Percentiles rank a stretch among this genome's conserved stretches.
phyloP scores from a whole-genome alignment of 139 green algal species.

The Haematococcus lacustris region DNA sequence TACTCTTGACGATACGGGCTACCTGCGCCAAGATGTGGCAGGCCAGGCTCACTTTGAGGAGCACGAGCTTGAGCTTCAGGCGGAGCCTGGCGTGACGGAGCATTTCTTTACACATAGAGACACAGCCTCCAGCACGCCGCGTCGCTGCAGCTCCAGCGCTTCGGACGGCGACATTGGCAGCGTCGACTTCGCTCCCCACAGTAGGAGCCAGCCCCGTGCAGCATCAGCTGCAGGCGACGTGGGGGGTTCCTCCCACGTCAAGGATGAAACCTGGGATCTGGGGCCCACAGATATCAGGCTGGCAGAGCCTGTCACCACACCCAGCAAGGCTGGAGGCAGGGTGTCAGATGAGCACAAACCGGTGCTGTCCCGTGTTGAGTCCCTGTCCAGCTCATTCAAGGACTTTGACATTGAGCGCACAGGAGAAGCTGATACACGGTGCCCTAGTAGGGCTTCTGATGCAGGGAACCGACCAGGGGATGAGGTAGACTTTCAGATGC shows the following conservation, averaged over 20 bases:
- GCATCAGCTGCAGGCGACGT: no score
- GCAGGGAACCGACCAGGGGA: no score
- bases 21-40: conserved; percentile 35
- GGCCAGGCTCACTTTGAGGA: conserved; percentile 47
- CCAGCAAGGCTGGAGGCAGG: conserved; percentile 25
- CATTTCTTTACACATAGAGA: background rate
- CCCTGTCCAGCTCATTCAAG: conserved; percentile 46
- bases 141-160: background rate
- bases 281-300: conserved; percentile 43
- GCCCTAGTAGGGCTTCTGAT: no score
- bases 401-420: conserved; percentile 38
- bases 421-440: background rate
- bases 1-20: conserved; percentile 62
- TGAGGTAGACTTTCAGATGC: no score
- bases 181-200: no score
- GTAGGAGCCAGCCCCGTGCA: no score
- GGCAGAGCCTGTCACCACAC: conserved; percentile 42
- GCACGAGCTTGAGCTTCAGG: conserved; percentile 38
- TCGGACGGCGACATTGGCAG: background rate
- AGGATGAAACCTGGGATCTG: conserved; percentile 28
- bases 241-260: background rate
- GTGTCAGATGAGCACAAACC: conserved; percentile 12
- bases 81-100: conserved; percentile 5
- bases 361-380: conserved; percentile 46
- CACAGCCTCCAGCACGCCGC: background rate